phyloP scores from a whole-genome alignment of 2,329 filamentous ascomycete species.

The Zopfia rhizophila region DNA sequence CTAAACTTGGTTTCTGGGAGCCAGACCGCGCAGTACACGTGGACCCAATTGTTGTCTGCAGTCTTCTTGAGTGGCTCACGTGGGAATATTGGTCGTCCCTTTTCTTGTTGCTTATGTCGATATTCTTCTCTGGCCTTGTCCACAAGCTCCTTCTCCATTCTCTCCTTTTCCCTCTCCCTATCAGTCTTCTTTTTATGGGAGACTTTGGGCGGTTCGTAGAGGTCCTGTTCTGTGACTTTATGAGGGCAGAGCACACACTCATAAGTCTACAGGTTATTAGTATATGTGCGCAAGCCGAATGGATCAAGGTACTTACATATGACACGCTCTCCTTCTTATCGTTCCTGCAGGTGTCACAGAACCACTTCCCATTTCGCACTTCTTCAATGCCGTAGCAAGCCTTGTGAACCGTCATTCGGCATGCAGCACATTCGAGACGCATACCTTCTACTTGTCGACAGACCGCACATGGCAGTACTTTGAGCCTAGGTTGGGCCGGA shows the following conservation, averaged over 20 bases:
- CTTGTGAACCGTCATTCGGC: slow-evolving; percentile 89
- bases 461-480: slow-evolving; percentile 83
- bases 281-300: slow-evolving; percentile 3
- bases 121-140: slow-evolving; percentile 84
- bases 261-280: slow-evolving; percentile 70
- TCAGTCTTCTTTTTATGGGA: slow-evolving; percentile 91
- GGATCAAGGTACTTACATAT: slow-evolving; percentile 68
- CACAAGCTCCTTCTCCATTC: slow-evolving; percentile 84
- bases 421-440: slow-evolving; percentile 80
- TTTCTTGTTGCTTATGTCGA: slow-evolving; percentile 81
- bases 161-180: slow-evolving; percentile 89
- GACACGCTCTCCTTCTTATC: slow-evolving; percentile 92
- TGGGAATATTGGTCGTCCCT: slow-evolving; percentile 83
- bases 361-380: slow-evolving; percentile 80
- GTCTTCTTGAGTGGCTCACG: slow-evolving; percentile 93
- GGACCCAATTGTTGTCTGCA: slow-evolving; percentile 97
- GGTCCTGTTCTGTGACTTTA: slow-evolving; percentile 81
- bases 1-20: slow-evolving; percentile 94
- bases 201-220: slow-evolving; percentile 82
- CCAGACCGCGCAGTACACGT: slow-evolving; percentile 92
- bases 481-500: slow-evolving; percentile 82
- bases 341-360: slow-evolving; percentile 95
- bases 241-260: slow-evolving; percentile 93
- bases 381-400: slow-evolving; percentile 91
- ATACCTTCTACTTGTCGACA: slow-evolving; percentile 75